Evolutionary conservation across 768 basidiomycete species (phyloP), one percentile per base, ranked within the genome.

Genomic region (Nidularia pulvinata): DNA sequence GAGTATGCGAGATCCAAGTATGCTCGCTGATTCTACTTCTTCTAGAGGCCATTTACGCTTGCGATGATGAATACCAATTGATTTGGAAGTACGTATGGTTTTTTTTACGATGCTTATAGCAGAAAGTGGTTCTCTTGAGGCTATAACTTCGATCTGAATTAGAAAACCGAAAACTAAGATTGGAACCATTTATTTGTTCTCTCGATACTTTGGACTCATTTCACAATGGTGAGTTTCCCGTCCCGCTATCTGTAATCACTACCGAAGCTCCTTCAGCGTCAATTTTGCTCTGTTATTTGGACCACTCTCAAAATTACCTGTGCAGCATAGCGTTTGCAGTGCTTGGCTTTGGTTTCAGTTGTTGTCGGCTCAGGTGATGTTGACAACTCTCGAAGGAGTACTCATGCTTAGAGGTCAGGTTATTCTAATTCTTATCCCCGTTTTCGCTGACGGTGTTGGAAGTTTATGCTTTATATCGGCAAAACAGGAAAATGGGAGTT

Each of bases 391-490:
- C 10, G 49, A 50, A 32, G 33, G 19, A 37, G 22, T 50, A 19
- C 35, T 50, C 14, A 36, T 50, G 33, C 22, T 35, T 6, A 9
- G 49, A 50, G 49, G 49, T 50, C n/a, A 37, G 7, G 10, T 6
- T 42, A 13, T 32, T 34, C 19, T 6, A 50, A 11, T 39, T n/a
- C n/a, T 36, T 42, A 16, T 42, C 10, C 19, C n/a, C n/a, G n/a
- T 7, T 7, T 11, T 37, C 33, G n/a, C 6, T 14, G 25, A 46
- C 6, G 25, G 10, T 7, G 49, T 37, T 22, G 9, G 13, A n/a
- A 50, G 49, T 50, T 36, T 50, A 50, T 50, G 49, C 49, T 7
- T 22, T 50, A 19, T 50, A 50, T 50, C 7, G 25, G 22, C 49
- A 50, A 39, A 9, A 14, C 13, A n/a, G 49, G 10, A 35, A 7